phyloP scores from a whole-genome alignment of 2,329 filamentous ascomycete species.

The Fusarium aywerte region DNA sequence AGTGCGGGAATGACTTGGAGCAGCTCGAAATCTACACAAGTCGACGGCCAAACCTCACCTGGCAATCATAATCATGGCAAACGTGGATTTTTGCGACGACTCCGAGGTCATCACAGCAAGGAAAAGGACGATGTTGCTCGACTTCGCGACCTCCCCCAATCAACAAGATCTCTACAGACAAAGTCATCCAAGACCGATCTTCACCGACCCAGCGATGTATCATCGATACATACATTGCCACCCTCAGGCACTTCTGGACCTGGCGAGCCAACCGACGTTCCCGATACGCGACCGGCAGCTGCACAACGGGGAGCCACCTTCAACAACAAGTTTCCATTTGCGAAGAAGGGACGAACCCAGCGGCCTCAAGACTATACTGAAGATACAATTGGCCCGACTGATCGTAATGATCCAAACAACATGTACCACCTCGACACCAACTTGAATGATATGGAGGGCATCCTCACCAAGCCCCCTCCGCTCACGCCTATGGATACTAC shows the following conservation, averaged over 20 bases:
- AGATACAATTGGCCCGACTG: constrained; percentile 69
- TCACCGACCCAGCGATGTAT: constrained; percentile 51
- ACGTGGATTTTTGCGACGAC: constrained; percentile 61
- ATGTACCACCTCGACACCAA: constrained; percentile 88
- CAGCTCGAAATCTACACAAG: constrained; percentile 58
- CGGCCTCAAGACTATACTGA: constrained; percentile 64
- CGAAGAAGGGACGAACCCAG: constrained; percentile 63
- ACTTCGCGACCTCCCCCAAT: constrained; percentile 62
- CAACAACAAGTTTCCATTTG: constrained; percentile 72
- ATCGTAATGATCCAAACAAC: constrained; percentile 67
- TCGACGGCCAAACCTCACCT: constrained; percentile 69
- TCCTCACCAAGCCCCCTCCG: constrained; percentile 76
- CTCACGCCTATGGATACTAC: constrained; percentile 75
- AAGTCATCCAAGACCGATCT: constrained; percentile 63
- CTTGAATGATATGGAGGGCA: constrained; percentile 90
- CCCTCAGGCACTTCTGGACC: constrained; percentile 46
- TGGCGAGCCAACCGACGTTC: constrained; percentile 46
- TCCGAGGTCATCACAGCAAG: constrained; percentile 62
- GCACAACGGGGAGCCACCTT: constrained; percentile 61
- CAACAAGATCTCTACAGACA: constrained; percentile 63
- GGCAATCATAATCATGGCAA: constrained; percentile 61
- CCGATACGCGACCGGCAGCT: constrained; percentile 44
- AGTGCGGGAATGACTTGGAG: constrained; percentile 62
- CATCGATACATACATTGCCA: constrained; percentile 53
- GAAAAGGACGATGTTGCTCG: constrained; percentile 59